Base-by-base conservation (phyloP, 192 early-diverging fungal genomes). In the Kappamyces sp. region DNA sequence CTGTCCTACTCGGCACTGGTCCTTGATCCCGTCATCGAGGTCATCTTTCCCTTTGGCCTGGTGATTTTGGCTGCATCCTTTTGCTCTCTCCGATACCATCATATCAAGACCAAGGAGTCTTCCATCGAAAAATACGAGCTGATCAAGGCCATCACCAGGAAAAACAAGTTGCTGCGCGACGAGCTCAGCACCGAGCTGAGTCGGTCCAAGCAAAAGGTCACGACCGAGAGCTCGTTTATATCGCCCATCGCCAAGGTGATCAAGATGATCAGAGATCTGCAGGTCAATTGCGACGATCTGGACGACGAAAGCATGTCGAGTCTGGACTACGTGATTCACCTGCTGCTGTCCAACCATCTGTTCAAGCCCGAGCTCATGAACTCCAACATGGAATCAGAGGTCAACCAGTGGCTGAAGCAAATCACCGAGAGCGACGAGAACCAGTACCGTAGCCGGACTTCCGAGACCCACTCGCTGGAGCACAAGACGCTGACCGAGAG, bases 201-300 rank as follows among this genome's bases (percentile, higher is more conserved):
- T 62, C 43, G 50, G 48, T 31, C 60, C 40, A 32, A 47, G 55
- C 51, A 55, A 40, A n/a, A 46, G 12, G 12, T 46, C 23, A 46
- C 44, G 12, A 12, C 23, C 12, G 5, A 44, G 38, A 3, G 4
- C 9, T 15, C 46, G 31, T 40, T n/a, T 34, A 3, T 40, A 55
- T 70, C 71, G 42, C 76, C 76, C 15, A 74, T 78, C 43, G 70
- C 67, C 9, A 78, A 78, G 52, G 76, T 76, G 23, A 74, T 75
- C 55, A 71, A 73, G 61, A 55, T 70, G 39, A 73, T 78, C 43
- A 58, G 61, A 40, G 57, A 39, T 37, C 58, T 78, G 36, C 76
- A 78, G 46, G 66, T 55, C 34, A 55, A 62, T 12, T 46, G 63
- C 34, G 70, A 63, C 47, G 59, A 65, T 35, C 44, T 76, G 49